Evolutionary conservation across 768 basidiomycete genomes (phyloP), one percentile per base, ranked within the genome.

Genomic region (Mycena belliarum): DNA sequence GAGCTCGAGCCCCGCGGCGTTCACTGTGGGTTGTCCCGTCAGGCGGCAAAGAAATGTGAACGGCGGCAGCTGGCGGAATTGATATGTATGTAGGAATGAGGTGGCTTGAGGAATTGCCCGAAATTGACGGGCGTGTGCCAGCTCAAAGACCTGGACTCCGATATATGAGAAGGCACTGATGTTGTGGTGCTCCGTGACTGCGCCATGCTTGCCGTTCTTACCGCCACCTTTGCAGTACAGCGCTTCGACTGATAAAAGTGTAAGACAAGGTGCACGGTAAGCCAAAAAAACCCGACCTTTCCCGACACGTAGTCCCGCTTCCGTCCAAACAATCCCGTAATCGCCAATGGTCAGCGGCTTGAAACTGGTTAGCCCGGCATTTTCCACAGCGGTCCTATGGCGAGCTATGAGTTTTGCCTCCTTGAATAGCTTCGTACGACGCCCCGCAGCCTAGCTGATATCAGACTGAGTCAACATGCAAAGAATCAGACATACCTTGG

Each of bases 151-250:
- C 35, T 53, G 52, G 12, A 45, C 52, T 1, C 11, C 10, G 24
- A 53, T 37, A 18, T 37, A 6, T 0, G 43, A 53, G 24, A 53
- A 38, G 7, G 43, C 52, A 20, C 43, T 44, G 35, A 53, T 45
- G n/a, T 53, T 53, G 52, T 33, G 24, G 32, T 44, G 44, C n/a
- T 45, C 20, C 10, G 14, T 25, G 24, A 46, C 35, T 1, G 52
- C 43, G 2, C 35, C 52, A 8, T 54, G 52, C 16, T 54, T 54
- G 20, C 52, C 52, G 14, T 54, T 54, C 29, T 54, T 54, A 5
- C 52, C 52, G 33, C 52, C 52, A 8, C 52, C 52, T 38, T 54
- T 54, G 23, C 15, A 35, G 20, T 46, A 54, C 1, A 46, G 29
- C 18, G 44, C 18, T 2, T 41, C 23, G n/a, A 46, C 52, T 54